Evolutionary conservation across 2,329 filamentous ascomycete species (phyloP).

Genomic region (Chaetomiaceae sp.): DNA sequence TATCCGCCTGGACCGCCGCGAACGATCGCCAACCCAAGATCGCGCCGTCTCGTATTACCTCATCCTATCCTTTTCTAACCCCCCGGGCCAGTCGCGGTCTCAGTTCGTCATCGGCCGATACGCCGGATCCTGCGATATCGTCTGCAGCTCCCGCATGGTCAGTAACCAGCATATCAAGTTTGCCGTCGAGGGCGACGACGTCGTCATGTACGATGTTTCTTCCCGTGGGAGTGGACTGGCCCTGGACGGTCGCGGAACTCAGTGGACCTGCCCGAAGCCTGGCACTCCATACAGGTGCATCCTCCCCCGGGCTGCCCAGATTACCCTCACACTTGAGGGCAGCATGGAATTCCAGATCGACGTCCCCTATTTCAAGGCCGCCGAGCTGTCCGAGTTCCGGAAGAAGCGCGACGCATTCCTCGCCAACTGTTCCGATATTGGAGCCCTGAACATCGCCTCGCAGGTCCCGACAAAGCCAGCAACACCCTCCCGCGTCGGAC

Average conservation of each 20-base stretch:
- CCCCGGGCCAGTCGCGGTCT: not conserved
- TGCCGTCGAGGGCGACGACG: not conserved
- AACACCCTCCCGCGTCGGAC: too few species aligned
- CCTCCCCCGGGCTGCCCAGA: not conserved
- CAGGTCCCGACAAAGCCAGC: not conserved
- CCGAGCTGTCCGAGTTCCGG: not conserved
- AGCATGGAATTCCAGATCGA: not conserved
- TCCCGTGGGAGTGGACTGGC: not conserved
- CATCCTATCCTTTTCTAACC: not conserved
- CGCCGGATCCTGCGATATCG: not conserved
- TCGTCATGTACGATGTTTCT: slow-evolving; percentile 1
- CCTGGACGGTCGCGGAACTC: not conserved
- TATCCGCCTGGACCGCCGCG: too few species aligned
- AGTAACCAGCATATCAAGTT: not conserved
- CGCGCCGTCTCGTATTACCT: too few species aligned
- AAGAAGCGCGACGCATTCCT: not conserved
- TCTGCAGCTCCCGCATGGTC: not conserved
- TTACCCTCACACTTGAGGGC: not conserved
- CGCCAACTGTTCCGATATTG: not conserved
- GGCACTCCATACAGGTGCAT: not conserved
- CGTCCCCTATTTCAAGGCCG: not conserved
- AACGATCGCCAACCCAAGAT: too few species aligned
- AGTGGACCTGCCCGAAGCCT: not conserved
- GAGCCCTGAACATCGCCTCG: not conserved
- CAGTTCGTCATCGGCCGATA: not conserved